These are phyloP conservation scores for Rubus idaeus DNA, from an alignment of 306 rosid genomes.

Conservation along the genomic window DNA sequence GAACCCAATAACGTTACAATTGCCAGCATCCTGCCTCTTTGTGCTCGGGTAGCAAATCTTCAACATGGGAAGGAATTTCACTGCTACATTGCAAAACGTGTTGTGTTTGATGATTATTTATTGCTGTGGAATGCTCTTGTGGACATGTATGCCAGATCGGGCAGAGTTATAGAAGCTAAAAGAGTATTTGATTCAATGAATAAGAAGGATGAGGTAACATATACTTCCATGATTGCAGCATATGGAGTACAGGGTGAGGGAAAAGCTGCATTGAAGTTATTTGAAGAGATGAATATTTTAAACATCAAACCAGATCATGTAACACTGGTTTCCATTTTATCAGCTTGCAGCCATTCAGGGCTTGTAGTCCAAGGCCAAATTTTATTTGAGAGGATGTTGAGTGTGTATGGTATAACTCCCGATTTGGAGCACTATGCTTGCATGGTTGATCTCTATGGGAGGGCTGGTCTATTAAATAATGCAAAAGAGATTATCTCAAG, in stretches of 20 bases:
- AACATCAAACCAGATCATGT: constrained; percentile 73
- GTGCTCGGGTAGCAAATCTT: constrained; percentile 81
- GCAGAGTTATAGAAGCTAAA: constrained; percentile 69
- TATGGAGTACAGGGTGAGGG: constrained; percentile 87
- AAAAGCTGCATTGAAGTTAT: constrained; percentile 54
- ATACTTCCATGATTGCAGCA: constrained; percentile 82
- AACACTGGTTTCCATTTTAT: constrained; percentile 73
- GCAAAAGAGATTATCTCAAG: constrained; percentile 58
- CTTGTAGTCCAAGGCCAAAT: constrained; percentile 57
- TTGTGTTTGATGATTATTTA: constrained; percentile 45
- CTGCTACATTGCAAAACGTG: constrained; percentile 64
- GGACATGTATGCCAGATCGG: constrained; percentile 89
- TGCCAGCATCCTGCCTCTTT: constrained; percentile 86
- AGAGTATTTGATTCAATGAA: constrained; percentile 67
- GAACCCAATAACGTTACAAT: constrained; percentile 77
- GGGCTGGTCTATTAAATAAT: constrained; percentile 73
- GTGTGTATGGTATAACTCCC: constrained; percentile 52
- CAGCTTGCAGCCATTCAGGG: constrained; percentile 91
- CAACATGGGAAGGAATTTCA: constrained; percentile 91
- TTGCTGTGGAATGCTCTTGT: constrained; percentile 77
- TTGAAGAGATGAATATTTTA: constrained; percentile 63
- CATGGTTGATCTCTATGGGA: constrained; percentile 84
- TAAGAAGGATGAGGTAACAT: constrained; percentile 73
- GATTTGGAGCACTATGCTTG: constrained; percentile 72
- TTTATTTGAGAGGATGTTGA: constrained; percentile 57